Evolutionary conservation across 306 rosid genomes (phyloP), one percentile per base, ranked within the genome.

Genomic region (Herpetospermum pedunculosum): DNA sequence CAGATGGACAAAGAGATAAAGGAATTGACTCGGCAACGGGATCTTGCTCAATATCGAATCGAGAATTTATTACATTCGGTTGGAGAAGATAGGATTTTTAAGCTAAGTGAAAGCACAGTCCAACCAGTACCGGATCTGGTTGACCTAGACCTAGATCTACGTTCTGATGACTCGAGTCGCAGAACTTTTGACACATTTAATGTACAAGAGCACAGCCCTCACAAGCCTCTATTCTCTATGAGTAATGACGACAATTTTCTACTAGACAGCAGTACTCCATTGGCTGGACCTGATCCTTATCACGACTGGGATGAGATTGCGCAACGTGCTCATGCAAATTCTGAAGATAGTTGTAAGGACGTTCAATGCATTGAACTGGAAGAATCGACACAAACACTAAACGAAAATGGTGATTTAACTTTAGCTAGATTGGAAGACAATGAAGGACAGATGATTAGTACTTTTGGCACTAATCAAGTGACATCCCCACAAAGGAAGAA

Each of bases 1-100:
- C 90, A 94, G 97, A 91, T 85, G 99, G 84, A 82, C 44, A 83
- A 77, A 50, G 86, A 86, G 88, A 91, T 94, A 38, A 79, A 83
- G 64, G 97, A 91, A 60, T 68, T 94, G 82, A 88, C 85, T 28
- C 69, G 72, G 76, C 95, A 94, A 50, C 92, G 91, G n/a, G 85
- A 94, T 81, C 75, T 78, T 81, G 92, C 91, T 58, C 89, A 84
- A 59, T 90, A 86, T 77, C 91, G 74, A 48, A 77, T 85, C 68
- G 84, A 87, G 79, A 88, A 74, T 77, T 78, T 84, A 70, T 72
- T 84, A 76, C 84, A 80, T 44, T 75, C 87, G 23, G 83, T 26
- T 72, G 87, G 80, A 77, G 86, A 83, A 54, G 84, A 76, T 60
- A 62, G 7, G 28, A 46, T 63, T 72, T 21, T 77, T 73, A 84